Evolutionary conservation across 352 stramenopile species (phyloP).

Genomic region (Albugo candida): DNA sequence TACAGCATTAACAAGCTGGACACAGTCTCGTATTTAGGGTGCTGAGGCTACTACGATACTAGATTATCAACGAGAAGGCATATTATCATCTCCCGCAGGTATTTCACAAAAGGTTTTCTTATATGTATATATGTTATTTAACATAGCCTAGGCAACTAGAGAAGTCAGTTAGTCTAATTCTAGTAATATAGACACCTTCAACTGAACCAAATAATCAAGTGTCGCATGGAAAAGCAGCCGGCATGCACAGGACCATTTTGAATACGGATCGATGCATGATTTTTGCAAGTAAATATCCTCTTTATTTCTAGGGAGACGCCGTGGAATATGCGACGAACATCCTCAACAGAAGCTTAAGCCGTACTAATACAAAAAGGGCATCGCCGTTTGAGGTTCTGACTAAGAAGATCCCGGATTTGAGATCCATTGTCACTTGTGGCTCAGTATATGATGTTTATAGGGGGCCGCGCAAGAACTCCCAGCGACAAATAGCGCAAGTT

Average conservation of each 20-base stretch:
- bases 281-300: background rate
- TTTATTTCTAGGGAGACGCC: slow-evolving; percentile 5
- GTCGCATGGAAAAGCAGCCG: background rate
- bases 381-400: slow-evolving; percentile 8
- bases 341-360: background rate
- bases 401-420: background rate
- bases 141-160: too few species aligned
- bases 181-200: too few species aligned
- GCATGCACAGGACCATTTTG: background rate
- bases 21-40: too few species aligned
- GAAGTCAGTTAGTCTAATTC: too few species aligned
- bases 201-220: background rate
- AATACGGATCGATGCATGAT: slow-evolving; percentile 1
- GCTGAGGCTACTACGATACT: too few species aligned
- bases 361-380: background rate
- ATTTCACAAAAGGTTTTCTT: too few species aligned
- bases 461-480: slow-evolving; percentile 1
- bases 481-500: background rate
- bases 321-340: slow-evolving; percentile 3
- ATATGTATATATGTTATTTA: too few species aligned
- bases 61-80: too few species aligned
- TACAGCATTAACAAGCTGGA: too few species aligned
- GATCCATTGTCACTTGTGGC: slow-evolving; percentile 4
- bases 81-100: too few species aligned
- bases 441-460: slow-evolving; percentile 5